Conservation (phyloP, 306 rosid species). For the cucumber (Cucumis sativus) region Cucumber_9930_V3 NC_026660.2:10060001-10060500, state of each 20-base stretch:
- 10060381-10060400: constrained; percentile 80
- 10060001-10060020: neutral
- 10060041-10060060: constrained; percentile 54
- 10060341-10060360: constrained; percentile 92
- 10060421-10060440: constrained; percentile 32
- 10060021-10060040: constrained; percentile 1
- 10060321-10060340: constrained; percentile 80
- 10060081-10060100: constrained; percentile 70
- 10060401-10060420: constrained; percentile 89
- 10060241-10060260: neutral
- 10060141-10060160: neutral
- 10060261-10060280: constrained; percentile 9
- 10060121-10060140: constrained; percentile 36
- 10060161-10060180: neutral
- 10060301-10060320: constrained; percentile 70
- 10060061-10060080: constrained; percentile 89
- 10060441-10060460: constrained; percentile 13
- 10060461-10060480: constrained; percentile 11
- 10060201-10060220: neutral
- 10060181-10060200: neutral
- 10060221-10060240: neutral
- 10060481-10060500: constrained; percentile 18
- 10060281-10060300: constrained; percentile 79
- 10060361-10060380: constrained; percentile 82
- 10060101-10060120: constrained; percentile 78